phyloP scores from a whole-genome alignment of 176 grass and related monocot genomes.

The Typha latifolia region DNA sequence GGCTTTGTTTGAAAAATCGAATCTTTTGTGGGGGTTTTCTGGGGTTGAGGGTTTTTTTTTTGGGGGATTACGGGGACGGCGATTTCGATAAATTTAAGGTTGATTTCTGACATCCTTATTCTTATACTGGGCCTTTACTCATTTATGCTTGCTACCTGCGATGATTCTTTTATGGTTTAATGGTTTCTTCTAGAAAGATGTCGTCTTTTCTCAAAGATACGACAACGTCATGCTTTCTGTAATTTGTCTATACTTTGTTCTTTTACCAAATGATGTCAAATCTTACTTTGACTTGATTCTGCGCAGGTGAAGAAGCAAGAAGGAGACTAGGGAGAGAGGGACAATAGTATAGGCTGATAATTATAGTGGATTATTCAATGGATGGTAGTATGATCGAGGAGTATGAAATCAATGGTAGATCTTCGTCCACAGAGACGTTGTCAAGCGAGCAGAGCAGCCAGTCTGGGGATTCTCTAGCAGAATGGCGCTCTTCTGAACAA shows the following conservation, averaged over 20 bases:
- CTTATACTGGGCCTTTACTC: too few species aligned
- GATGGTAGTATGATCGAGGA: conserved; percentile 49
- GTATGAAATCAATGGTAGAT: conserved; percentile 28
- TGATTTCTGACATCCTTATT: too few species aligned
- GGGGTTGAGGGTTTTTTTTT: too few species aligned
- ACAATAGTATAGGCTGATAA: background rate
- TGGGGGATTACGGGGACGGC: too few species aligned
- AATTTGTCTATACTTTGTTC: background rate
- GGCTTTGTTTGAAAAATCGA: too few species aligned
- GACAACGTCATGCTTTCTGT: background rate
- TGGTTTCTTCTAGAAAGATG: background rate
- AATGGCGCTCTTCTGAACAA: conserved; percentile 81
- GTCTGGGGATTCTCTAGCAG: conserved; percentile 55
- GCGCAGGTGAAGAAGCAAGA: conserved; percentile 16
- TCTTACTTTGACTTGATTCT: background rate
- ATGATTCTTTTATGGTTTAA: conserved; percentile 4
- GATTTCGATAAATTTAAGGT: conserved; percentile 12
- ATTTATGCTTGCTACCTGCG: background rate
- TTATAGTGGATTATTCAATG: conserved; percentile 20
- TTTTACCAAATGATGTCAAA: background rate
- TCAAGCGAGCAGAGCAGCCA: conserved; percentile 59
- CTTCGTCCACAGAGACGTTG: conserved; percentile 41
- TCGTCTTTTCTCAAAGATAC: background rate
- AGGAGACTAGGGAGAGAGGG: conserved; percentile 1
- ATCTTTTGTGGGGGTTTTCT: too few species aligned